Evolutionary conservation across 331 rosid species (phyloP), one percentile per base, ranked within the genome.

Genomic region (Pyracantha coccinea): DNA sequence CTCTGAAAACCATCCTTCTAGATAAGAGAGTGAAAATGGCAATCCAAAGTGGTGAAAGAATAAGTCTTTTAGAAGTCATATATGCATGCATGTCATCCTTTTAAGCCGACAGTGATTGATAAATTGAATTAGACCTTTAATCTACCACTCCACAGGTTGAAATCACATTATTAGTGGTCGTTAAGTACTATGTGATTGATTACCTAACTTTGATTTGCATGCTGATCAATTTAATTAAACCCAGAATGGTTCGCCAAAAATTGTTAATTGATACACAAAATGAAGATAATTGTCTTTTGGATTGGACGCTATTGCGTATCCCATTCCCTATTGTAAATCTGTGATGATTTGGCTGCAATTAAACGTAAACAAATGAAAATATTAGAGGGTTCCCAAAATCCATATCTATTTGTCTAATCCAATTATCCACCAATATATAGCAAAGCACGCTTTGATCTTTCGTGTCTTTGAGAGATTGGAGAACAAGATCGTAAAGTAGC

Each of bases 171-270:
- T 81, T 71, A 78, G 33, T 29, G 35, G 79, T 70, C 84, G 87
- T 87, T 79, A 92, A 83, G 73, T 86, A 89, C 76, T 78, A 86
- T 70, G 87, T 87, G 92, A 88, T 87, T 71, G 88, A 53, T 59
- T 45, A 92, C 96, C 96, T 82, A 90, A 92, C 93, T 69, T 59
- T 63, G 74, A 83, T 80, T 81, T 83, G 73, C 59, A 73, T 73
- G 79, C 75, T 84, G 75, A 84, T 80, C 59, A 62, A 74, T 62
- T 52, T 58, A 57, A 38, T 38, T 38, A 38, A 57, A 55, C 27
- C 11, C 71, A 75, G 69, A 70, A 23, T 24, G 82, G 69, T 81
- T 77, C 53, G 33, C 64, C 64, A 33, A 71, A 59, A 71, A 55
- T 33, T 21, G 15, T 15, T 31, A 24, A 54, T 4, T 31, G 38